Base-by-base conservation (phyloP, 2,329 filamentous ascomycete species). In the Cercospora sp. region DNA sequence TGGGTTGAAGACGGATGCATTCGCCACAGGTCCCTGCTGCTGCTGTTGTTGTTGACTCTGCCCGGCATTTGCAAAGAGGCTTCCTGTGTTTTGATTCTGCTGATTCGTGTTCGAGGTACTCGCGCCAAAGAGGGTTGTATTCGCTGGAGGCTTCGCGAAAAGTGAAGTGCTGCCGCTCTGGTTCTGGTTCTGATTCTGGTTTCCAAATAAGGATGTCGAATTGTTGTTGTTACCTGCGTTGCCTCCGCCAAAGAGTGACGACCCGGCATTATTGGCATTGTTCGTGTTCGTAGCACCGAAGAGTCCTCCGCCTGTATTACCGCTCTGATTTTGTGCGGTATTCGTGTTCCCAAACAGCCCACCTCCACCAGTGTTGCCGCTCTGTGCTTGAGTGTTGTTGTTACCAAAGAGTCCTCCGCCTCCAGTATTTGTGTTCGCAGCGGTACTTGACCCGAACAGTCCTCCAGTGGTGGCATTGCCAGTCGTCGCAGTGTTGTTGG, bases 201-300 rank as follows among this genome's bases (percentile, higher is more conserved):
- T 71, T 72, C 76, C 76, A 61, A 81, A 82, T 16, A 82, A 70
- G 37, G 53, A 40, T 26, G 21, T 51, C 79, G 77, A 75, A 24
- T 61, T 70, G 74, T 70, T 77, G 63, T 63, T 68, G 74, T 70
- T 74, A 63, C 60, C 74, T 34, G 61, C 7, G 26, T 63, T 63
- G 34, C 62, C 62, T 64, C 62, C 61, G 45, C 67, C 69, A 55
- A 67, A 70, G 5, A 69, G 67, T 40, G 62, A 64, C n/a, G 63
- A 61, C 28, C 69, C 68, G 18, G 51, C 60, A 43, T 57, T 68
- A n/a, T 43, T 61, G 40, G 45, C 45, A 12, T 34, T 55, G 40
- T 60, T 61, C 57, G 61, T 65, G 32, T 65, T 63, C 13, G 66
- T 30, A 24, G 67, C 66, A 9, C 65, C 69, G 60, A 69, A 69